These are phyloP conservation scores for Starmerella apicola DNA, from an alignment of 805 yeast genomes.

Conservation along the genomic window DNA sequence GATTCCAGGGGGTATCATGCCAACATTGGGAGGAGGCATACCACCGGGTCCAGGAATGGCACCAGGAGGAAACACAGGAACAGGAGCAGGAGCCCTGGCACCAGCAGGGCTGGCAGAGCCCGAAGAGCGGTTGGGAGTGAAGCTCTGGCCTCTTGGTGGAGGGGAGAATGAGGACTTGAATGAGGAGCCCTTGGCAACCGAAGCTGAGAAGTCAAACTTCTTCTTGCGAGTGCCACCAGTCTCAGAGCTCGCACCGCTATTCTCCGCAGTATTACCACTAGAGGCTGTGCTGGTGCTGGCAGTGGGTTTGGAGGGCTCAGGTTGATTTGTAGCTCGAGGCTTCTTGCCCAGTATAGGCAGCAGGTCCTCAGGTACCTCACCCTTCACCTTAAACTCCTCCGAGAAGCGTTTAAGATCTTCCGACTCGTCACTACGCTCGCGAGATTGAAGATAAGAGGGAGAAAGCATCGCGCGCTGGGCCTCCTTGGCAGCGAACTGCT, in stretches of 20 bases:
- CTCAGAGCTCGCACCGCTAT: background rate
- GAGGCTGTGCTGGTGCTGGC: background rate
- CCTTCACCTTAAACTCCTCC: conserved; percentile 56
- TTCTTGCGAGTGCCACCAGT: background rate
- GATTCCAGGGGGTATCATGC: conserved; percentile 20
- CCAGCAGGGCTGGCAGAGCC: conserved; percentile 6
- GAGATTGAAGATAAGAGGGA: conserved; percentile 22
- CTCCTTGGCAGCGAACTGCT: conserved; percentile 11
- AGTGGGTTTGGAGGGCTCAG: background rate
- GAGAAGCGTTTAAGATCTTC: conserved; percentile 56
- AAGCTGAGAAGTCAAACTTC: conserved; percentile 45
- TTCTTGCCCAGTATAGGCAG: conserved; percentile 58
- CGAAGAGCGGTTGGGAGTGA: conserved; percentile 2
- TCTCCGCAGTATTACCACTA: background rate
- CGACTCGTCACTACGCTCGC: conserved; percentile 26
- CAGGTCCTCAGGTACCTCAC: conserved; percentile 47
- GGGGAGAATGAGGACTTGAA: conserved; percentile 30
- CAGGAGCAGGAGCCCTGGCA: conserved; percentile 16
- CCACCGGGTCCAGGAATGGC: conserved; percentile 4
- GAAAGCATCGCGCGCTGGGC: conserved; percentile 21
- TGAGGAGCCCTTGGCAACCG: conserved; percentile 56
- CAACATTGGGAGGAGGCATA: conserved; percentile 7
- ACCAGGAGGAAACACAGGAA: conserved; percentile 10
- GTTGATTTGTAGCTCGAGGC: background rate
- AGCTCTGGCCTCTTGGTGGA: conserved; percentile 36